These are phyloP conservation scores for Suillus paluster DNA, from an alignment of 768 basidiomycete genomes.

Conservation along the genomic window DNA sequence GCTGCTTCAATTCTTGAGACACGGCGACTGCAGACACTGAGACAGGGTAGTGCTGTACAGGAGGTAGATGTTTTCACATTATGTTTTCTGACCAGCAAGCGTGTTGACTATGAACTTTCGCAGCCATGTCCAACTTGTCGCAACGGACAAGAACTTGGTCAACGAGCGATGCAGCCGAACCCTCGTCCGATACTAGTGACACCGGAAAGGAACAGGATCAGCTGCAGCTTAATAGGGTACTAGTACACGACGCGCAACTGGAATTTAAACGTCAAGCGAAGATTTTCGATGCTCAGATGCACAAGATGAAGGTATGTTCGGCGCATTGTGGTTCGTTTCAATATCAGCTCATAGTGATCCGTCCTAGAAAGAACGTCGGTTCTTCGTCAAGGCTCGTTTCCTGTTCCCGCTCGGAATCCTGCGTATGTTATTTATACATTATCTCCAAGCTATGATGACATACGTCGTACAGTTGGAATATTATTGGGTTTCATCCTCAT, in stretches of 20 bases:
- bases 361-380: slow-evolving; percentile 18
- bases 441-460: slow-evolving; percentile 9
- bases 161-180: slow-evolving; percentile 9
- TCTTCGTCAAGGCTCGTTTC: slow-evolving; percentile 47
- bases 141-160: slow-evolving; percentile 39
- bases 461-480: slow-evolving; percentile 56
- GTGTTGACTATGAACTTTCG: neutral
- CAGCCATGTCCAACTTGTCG: slow-evolving; percentile 22
- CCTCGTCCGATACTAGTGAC: slow-evolving; percentile 15
- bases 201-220: neutral
- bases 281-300: slow-evolving; percentile 28
- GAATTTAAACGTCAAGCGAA: slow-evolving; percentile 29
- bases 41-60: neutral
- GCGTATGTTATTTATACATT: slow-evolving; percentile 42
- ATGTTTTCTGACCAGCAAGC: neutral
- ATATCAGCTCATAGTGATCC: neutral
- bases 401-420: slow-evolving; percentile 77
- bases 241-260: slow-evolving; percentile 19
- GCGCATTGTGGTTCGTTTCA: neutral
- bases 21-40: neutral
- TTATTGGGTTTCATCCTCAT: slow-evolving; percentile 67
- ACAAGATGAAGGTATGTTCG: slow-evolving; percentile 28
- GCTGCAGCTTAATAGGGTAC: slow-evolving; percentile 10
- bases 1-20: neutral
- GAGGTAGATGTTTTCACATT: neutral